Conservation (phyloP, 2,329 filamentous ascomycete species). For the Botryotinia calthae region DNA sequence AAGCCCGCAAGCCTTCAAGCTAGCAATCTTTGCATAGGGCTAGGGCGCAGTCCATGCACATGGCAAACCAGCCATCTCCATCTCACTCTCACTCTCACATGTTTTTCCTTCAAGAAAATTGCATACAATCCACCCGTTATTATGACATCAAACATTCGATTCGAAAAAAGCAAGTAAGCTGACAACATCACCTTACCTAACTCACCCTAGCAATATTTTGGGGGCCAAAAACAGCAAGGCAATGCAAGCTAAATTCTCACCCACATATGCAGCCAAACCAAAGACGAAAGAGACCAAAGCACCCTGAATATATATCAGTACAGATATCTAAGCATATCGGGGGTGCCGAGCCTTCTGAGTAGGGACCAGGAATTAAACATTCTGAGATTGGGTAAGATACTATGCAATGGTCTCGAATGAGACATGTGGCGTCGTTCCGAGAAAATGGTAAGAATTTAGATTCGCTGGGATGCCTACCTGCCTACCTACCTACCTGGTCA, state of each 20-base stretch:
- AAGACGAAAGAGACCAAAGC: neutral
- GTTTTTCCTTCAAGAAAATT: neutral
- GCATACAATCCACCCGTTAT: neutral
- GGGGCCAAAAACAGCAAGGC: neutral
- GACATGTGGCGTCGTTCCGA: neutral
- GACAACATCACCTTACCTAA: neutral
- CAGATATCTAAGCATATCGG: neutral
- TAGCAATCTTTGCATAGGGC: neutral
- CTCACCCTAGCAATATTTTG: neutral
- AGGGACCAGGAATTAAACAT: neutral
- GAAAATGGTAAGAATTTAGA: neutral
- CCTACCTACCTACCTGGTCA: neutral
- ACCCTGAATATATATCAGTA: neutral
- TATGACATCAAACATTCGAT: neutral
- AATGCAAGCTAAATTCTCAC: neutral
- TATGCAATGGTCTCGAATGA: neutral
- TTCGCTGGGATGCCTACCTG: neutral
- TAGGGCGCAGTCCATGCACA: conserved; percentile 4
- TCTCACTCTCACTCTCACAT: neutral
- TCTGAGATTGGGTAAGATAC: neutral
- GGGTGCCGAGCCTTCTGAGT: neutral
- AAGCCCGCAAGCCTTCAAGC: neutral
- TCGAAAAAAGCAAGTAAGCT: neutral
- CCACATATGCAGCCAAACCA: neutral
- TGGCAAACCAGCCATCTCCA: neutral